A percentile compares a stretch with the other conserved stretches of the same genome.
Evolutionary conservation across 2,329 filamentous ascomycete genomes (phyloP).

Genomic region (Hymenoscyphus fructigenus): DNA sequence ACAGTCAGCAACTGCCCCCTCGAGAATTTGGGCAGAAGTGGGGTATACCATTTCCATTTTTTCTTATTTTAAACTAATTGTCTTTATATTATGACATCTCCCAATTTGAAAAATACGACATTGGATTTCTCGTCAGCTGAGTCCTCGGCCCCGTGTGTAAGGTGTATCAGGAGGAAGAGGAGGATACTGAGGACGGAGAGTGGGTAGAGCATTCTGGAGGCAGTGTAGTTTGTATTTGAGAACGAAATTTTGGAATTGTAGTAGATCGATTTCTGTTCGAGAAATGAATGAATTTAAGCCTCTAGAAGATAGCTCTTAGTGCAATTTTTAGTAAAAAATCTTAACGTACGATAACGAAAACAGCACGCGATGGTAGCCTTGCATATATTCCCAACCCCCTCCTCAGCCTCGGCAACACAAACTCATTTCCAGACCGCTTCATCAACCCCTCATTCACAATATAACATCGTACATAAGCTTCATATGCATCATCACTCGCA

Average conservation of each 20-base stretch:
- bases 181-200: slow-evolving; percentile 25
- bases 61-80: too few species aligned
- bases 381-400: neutral
- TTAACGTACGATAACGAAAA: neutral
- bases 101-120: neutral
- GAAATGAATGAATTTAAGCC: neutral
- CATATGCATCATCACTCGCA: neutral
- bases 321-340: neutral
- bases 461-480: neutral
- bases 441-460: neutral
- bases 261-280: neutral
- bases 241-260: neutral
- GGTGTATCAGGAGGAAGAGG: slow-evolving; percentile 3
- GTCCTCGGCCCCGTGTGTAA: neutral
- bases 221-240: neutral
- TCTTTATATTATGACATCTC: neutral
- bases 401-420: neutral
- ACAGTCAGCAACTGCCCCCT: too few species aligned
- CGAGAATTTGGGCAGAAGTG: neutral
- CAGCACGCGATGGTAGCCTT: neutral
- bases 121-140: neutral
- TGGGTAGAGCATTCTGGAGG: slow-evolving; percentile 27
- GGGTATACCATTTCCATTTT: neutral
- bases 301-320: neutral
- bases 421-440: neutral